Percentiles rank a stretch among this genome's conserved stretches.
Conservation (phyloP, 2,329 filamentous ascomycete species). For the Colletotrichum cordylinicola region DNA sequence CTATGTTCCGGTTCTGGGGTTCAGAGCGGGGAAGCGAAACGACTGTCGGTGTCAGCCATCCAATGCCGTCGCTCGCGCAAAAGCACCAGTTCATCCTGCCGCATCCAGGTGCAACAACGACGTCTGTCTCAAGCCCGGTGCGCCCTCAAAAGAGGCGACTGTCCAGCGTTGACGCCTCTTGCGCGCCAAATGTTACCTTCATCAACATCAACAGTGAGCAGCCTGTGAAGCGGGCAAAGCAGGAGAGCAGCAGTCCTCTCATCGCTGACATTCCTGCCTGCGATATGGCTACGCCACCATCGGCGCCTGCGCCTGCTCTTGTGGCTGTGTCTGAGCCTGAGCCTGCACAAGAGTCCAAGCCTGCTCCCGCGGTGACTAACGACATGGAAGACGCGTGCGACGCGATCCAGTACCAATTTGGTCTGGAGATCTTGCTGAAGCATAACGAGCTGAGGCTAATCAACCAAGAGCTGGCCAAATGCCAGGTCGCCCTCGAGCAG, state of each 20-base stretch:
- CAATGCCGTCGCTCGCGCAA: conserved; percentile 41
- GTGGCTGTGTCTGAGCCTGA: conserved; percentile 20
- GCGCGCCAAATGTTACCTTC: conserved; percentile 26
- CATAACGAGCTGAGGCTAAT: conserved; percentile 94
- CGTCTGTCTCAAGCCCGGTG: conserved; percentile 25
- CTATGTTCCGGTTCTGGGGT: conserved; percentile 69
- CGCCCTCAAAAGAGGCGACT: conserved; percentile 47
- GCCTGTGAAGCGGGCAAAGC: conserved; percentile 47
- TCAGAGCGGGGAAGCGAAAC: conserved; percentile 64
- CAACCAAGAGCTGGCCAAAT: conserved; percentile 95
- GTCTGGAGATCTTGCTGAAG: conserved; percentile 90
- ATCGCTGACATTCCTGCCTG: conserved; percentile 1
- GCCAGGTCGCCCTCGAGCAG: conserved; percentile 91
- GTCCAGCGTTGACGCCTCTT: conserved; percentile 35
- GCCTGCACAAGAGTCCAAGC: conserved; percentile 20
- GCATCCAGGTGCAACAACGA: conserved; percentile 26
- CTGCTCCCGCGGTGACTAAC: conserved; percentile 20
- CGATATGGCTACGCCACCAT: conserved; percentile 20
- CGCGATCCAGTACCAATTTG: conserved; percentile 84
- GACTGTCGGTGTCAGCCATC: conserved; percentile 47
- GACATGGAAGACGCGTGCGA: conserved; percentile 66
- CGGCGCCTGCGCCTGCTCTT: conserved; percentile 7
- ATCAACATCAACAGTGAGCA: conserved; percentile 24
- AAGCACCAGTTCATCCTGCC: conserved; percentile 37
- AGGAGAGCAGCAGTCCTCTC: conserved; percentile 15